These are phyloP conservation scores for Exophiala sp. DNA, from an alignment of 2,329 filamentous ascomycete genomes.

Conservation along the genomic window DNA sequence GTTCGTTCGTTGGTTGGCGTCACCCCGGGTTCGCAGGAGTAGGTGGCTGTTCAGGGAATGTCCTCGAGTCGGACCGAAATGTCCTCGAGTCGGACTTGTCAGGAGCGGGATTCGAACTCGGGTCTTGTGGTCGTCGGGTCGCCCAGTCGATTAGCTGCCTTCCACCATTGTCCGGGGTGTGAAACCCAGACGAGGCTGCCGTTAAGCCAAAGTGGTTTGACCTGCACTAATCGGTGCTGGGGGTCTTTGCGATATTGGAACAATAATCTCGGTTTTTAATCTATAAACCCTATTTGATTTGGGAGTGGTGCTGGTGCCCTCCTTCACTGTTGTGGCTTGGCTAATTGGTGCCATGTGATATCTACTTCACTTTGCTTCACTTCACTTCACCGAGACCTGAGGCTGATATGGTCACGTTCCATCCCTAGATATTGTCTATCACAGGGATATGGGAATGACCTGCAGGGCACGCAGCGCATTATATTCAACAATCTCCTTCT, in stretches of 20 bases:
- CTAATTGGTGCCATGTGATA: too few relatives aligned
- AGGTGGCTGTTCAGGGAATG: too few relatives aligned
- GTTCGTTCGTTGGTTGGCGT: background rate
- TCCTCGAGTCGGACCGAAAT: too few relatives aligned
- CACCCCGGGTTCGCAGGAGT: conserved; percentile 1
- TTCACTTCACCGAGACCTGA: too few relatives aligned
- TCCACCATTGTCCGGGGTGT: background rate
- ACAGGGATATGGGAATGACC: too few relatives aligned
- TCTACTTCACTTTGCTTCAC: too few relatives aligned
- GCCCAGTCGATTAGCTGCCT: conserved; percentile 1
- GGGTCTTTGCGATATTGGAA: background rate
- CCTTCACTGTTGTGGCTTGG: background rate
- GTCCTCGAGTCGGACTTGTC: too few relatives aligned
- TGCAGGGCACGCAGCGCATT: too few relatives aligned
- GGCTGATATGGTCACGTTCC: too few relatives aligned
- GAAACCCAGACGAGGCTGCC: background rate
- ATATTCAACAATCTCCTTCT: too few relatives aligned
- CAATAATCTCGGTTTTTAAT: background rate
- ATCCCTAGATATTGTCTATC: too few relatives aligned
- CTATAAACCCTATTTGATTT: background rate
- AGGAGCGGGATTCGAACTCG: background rate
- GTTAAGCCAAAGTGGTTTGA: background rate
- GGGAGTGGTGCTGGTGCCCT: background rate
- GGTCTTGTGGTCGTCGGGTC: background rate
- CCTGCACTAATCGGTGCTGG: conserved; percentile 1